A percentile compares a stretch with the other conserved stretches of the same genome.
These are phyloP conservation scores for Mycena floridula DNA, from an alignment of 768 basidiomycete genomes.

Conservation along the genomic window DNA sequence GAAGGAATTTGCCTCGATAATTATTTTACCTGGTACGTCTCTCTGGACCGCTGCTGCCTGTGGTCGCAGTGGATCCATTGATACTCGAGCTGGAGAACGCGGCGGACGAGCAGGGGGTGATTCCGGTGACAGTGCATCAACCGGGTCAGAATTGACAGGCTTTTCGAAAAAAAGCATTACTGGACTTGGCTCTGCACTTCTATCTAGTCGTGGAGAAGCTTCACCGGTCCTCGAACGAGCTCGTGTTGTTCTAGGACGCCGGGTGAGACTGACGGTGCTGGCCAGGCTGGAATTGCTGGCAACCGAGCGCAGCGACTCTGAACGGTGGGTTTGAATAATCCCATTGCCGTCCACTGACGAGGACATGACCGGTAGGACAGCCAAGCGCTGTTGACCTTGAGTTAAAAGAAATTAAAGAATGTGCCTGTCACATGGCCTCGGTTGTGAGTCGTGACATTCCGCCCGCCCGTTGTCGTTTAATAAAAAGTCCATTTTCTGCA, in stretches of 20 bases:
- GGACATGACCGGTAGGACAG: too few relatives aligned
- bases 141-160: neutral
- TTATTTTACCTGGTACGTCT: too few relatives aligned
- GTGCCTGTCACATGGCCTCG: too few relatives aligned
- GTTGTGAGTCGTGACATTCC: too few relatives aligned
- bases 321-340: too few relatives aligned
- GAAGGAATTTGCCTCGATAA: too few relatives aligned
- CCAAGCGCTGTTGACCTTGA: too few relatives aligned
- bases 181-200: neutral
- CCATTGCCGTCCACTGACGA: too few relatives aligned
- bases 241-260: constrained; percentile 47
- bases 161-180: neutral
- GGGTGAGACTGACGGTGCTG: constrained; percentile 44
- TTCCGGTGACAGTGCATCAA: neutral
- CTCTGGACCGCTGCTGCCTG: too few relatives aligned
- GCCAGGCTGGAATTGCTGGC: constrained; percentile 44
- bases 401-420: too few relatives aligned
- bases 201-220: constrained; percentile 11
- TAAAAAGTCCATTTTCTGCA: too few relatives aligned
- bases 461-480: neutral
- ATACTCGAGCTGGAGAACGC: neutral
- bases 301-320: constrained; percentile 37
- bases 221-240: constrained; percentile 44
- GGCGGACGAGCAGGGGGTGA: neutral
- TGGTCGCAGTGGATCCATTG: too few relatives aligned